A percentile compares a stretch with the other conserved stretches of the same genome.
Evolutionary conservation across 2,329 filamentous ascomycete genomes (phyloP).

Genomic region (Arthrocladium fulminans): DNA sequence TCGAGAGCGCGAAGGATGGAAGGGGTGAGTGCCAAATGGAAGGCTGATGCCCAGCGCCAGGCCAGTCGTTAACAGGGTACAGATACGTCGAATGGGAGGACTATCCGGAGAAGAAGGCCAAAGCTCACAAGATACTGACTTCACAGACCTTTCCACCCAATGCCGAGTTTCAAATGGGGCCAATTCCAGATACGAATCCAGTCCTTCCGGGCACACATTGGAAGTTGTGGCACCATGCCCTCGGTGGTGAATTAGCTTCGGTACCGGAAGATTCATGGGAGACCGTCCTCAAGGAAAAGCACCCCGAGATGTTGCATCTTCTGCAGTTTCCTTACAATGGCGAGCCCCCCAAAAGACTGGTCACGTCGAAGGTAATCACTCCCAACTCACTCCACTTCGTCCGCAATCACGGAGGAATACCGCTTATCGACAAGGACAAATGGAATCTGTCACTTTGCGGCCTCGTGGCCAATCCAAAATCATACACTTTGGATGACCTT

Average conservation of each 20-base stretch:
- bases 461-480: conserved; percentile 50
- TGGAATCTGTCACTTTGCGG: conserved; percentile 51
- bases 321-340: conserved; percentile 58
- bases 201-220: conserved; percentile 48
- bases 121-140: conserved; percentile 48
- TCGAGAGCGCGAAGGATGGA: conserved; percentile 40
- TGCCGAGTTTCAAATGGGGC: conserved; percentile 50
- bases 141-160: conserved; percentile 42
- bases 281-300: conserved; percentile 48
- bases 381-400: conserved; percentile 57
- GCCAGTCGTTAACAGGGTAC: conserved; percentile 27
- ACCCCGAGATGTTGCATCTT: conserved; percentile 52
- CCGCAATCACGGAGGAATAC: conserved; percentile 63
- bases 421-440: conserved; percentile 50
- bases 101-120: conserved; percentile 57
- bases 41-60: background rate
- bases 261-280: conserved; percentile 53
- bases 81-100: conserved; percentile 65
- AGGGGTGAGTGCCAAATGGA: conserved; percentile 29
- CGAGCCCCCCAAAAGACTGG: conserved; percentile 51
- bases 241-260: conserved; percentile 37
- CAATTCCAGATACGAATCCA: conserved; percentile 50
- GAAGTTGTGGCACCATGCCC: conserved; percentile 51
- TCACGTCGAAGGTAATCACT: conserved; percentile 49
- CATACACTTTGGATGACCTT: conserved; percentile 51